phyloP scores from a whole-genome alignment of 345 rosid species.

The Crucihimalaya himalaica region DNA sequence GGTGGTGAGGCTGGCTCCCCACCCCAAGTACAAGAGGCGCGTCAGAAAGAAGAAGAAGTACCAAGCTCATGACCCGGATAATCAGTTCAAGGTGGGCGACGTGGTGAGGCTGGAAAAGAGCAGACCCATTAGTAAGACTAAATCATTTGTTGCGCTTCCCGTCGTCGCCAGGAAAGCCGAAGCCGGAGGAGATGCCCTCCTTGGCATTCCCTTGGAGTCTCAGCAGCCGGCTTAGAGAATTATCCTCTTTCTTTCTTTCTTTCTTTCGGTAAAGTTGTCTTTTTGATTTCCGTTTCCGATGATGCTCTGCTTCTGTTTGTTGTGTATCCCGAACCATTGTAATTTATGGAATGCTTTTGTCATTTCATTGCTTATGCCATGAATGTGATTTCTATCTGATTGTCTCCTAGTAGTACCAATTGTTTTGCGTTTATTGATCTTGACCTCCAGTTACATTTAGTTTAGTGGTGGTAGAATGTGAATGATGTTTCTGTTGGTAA shows the following conservation, averaged over 20 bases:
- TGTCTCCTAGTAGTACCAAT: neutral
- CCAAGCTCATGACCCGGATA: conserved; percentile 93
- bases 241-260: neutral
- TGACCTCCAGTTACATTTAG: neutral
- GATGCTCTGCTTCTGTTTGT: conserved; percentile 30
- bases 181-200: conserved; percentile 43
- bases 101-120: conserved; percentile 67
- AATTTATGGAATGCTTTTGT: conserved; percentile 16
- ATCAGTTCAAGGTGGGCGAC: conserved; percentile 79
- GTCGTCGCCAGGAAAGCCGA: conserved; percentile 38
- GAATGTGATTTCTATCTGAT: conserved; percentile 4
- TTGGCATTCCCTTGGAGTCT: conserved; percentile 74
- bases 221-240: conserved; percentile 46
- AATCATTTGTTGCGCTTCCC: conserved; percentile 67
- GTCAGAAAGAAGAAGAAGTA: conserved; percentile 88
- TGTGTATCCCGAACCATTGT: conserved; percentile 21
- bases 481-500: neutral
- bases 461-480: neutral
- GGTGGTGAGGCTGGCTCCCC: conserved; percentile 68
- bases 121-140: conserved; percentile 90
- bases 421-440: neutral
- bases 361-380: conserved; percentile 17
- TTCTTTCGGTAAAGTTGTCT: conserved; percentile 37
- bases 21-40: conserved; percentile 88
- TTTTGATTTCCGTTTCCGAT: neutral